These are phyloP conservation scores for Linum tenue DNA, from an alignment of 345 rosid genomes.

Conservation along the genomic window DNA sequence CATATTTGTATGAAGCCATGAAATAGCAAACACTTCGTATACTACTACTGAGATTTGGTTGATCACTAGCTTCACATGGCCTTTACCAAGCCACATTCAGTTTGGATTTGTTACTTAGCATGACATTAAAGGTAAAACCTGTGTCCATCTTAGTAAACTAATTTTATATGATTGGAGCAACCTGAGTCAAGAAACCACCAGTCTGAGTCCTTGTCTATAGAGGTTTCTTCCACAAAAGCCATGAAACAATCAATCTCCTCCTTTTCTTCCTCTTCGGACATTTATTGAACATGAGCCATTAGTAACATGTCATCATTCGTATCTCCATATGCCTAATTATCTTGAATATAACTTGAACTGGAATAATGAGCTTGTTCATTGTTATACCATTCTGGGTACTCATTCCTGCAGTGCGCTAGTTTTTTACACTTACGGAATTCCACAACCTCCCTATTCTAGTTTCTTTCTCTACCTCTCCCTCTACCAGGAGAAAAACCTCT, in stretches of 20 bases:
- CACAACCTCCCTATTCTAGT: background rate
- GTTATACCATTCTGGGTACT: background rate
- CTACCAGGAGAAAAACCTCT: too few relatives aligned
- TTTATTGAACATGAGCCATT: background rate
- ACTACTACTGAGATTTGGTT: too few relatives aligned
- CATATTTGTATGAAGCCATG: too few relatives aligned
- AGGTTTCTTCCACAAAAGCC: background rate
- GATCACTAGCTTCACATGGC: too few relatives aligned
- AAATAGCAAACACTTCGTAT: background rate
- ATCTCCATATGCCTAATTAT: background rate
- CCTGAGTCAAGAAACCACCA: too few relatives aligned
- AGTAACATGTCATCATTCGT: too few relatives aligned
- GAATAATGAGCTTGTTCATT: background rate
- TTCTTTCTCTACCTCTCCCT: background rate
- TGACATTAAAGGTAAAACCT: too few relatives aligned
- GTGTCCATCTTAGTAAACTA: too few relatives aligned
- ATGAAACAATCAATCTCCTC: background rate
- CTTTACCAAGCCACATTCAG: too few relatives aligned
- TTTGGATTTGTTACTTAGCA: too few relatives aligned
- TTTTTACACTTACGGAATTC: background rate
- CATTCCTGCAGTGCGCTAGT: background rate
- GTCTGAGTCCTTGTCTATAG: background rate
- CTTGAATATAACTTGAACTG: too few relatives aligned
- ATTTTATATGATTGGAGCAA: too few relatives aligned
- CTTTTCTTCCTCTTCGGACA: background rate